Conservation (phyloP, 2,329 filamentous ascomycete species). For the Botrytis sinoallii region DNA sequence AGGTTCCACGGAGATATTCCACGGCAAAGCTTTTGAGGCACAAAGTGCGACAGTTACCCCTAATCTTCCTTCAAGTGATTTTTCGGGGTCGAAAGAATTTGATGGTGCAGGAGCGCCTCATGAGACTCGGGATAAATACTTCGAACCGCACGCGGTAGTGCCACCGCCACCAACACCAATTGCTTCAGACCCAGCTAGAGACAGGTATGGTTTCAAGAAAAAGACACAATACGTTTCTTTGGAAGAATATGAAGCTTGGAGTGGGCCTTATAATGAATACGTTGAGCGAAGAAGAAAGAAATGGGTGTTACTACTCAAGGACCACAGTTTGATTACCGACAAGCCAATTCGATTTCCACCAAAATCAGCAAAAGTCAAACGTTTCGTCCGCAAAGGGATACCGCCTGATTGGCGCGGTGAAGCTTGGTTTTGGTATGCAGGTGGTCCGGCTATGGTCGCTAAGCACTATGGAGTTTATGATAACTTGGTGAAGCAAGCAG, state of each 20-base stretch:
- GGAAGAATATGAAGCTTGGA: slow-evolving; percentile 80
- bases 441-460: slow-evolving; percentile 74
- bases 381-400: slow-evolving; percentile 89
- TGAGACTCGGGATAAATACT: slow-evolving; percentile 20
- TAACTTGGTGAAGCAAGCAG: slow-evolving; percentile 60
- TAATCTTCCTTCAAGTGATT: not conserved
- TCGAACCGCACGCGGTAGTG: slow-evolving; percentile 12
- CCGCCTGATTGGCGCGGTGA: slow-evolving; percentile 92
- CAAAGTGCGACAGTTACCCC: slow-evolving; percentile 45
- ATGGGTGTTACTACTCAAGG: slow-evolving; percentile 75
- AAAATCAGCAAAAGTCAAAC: slow-evolving; percentile 77
- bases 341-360: slow-evolving; percentile 75
- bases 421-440: slow-evolving; percentile 96
- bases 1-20: slow-evolving; percentile 42
- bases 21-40: slow-evolving; percentile 36
- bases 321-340: slow-evolving; percentile 69
- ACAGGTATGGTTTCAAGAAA: slow-evolving; percentile 92
- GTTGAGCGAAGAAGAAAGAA: slow-evolving; percentile 73
- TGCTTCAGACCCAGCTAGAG: slow-evolving; percentile 46
- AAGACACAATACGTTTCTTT: slow-evolving; percentile 73
- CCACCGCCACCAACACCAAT: slow-evolving; percentile 25
- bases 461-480: slow-evolving; percentile 77
- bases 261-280: slow-evolving; percentile 70
- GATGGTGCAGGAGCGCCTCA: slow-evolving; percentile 22
- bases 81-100: slow-evolving; percentile 6